Evolutionary conservation across 139 green algal genomes (phyloP).

Genomic region (Yamagishiella unicocca): DNA sequence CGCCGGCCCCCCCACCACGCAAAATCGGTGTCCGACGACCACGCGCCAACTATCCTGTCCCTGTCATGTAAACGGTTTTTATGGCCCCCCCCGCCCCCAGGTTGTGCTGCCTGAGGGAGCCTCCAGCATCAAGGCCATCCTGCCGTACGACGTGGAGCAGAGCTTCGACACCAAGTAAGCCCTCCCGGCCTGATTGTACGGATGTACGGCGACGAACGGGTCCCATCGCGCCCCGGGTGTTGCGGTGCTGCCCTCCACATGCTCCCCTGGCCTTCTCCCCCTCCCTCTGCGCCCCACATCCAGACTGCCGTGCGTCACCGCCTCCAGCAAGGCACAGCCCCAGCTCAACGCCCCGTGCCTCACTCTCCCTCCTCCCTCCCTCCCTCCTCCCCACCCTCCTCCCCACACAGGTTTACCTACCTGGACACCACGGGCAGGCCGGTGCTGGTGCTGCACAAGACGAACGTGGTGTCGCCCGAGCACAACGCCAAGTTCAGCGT

Average conservation of each 20-base stretch:
- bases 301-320: not conserved
- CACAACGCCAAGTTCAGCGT: slow-evolving; percentile 61
- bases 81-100: too few species aligned
- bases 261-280: too few species aligned
- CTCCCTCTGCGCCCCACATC: too few species aligned
- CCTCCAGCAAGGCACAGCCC: too few species aligned
- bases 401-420: slow-evolving; percentile 77
- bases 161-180: slow-evolving; percentile 62
- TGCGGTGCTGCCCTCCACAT: too few species aligned
- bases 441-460: slow-evolving; percentile 83
- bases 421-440: slow-evolving; percentile 87
- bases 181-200: not conserved
- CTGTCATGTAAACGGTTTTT: too few species aligned
- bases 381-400: not conserved
- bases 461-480: slow-evolving; percentile 70
- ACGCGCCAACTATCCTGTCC: too few species aligned
- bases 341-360: not conserved
- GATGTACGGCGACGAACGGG: too few species aligned
- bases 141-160: slow-evolving; percentile 69
- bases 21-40: too few species aligned
- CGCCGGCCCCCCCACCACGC: too few species aligned
- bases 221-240: too few species aligned
- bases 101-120: slow-evolving; percentile 89
- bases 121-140: slow-evolving; percentile 52
- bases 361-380: not conserved